Evolutionary conservation across 129 eudicot genomes (phyloP).

Genomic region (Deinandra increscens): DNA sequence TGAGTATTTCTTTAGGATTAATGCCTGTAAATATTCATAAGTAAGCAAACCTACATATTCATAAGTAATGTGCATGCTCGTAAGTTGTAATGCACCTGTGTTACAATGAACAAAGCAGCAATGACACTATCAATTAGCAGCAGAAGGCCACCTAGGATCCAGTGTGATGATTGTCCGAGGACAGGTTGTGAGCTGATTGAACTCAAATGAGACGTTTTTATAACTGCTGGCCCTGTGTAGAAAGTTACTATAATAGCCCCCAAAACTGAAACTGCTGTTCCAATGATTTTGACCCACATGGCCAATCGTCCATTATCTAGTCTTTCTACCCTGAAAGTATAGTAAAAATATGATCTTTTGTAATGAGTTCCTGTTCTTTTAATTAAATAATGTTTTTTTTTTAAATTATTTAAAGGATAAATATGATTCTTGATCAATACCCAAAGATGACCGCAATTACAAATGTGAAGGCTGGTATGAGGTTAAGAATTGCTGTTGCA

Average conservation of each 20-base stretch:
- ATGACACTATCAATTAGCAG: constrained; percentile 33
- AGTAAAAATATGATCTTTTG: background rate
- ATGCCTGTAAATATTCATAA: constrained; percentile 23
- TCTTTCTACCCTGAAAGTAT: constrained; percentile 60
- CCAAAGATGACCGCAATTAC: constrained; percentile 55
- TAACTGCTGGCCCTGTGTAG: constrained; percentile 41
- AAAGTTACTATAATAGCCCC: constrained; percentile 46
- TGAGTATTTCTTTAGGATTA: constrained; percentile 32
- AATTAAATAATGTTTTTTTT: background rate
- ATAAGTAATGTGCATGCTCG: background rate
- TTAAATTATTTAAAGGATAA: background rate
- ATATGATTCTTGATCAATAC: constrained; percentile 27
- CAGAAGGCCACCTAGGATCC: constrained; percentile 41
- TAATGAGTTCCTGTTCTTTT: background rate
- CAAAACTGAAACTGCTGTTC: constrained; percentile 30
- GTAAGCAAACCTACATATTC: background rate
- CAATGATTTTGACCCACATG: constrained; percentile 38
- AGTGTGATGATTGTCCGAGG: constrained; percentile 24
- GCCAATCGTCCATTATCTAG: constrained; percentile 41
- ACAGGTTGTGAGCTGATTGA: constrained; percentile 13
- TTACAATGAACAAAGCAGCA: constrained; percentile 34
- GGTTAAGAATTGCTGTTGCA: constrained; percentile 55
- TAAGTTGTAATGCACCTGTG: constrained; percentile 36
- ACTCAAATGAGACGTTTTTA: constrained; percentile 11
- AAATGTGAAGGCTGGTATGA: constrained; percentile 60